A percentile compares a stretch with the other conserved stretches of the same genome.
Conservation (phyloP, 805 yeast species). For the Yarrowia hollandica region DNA sequence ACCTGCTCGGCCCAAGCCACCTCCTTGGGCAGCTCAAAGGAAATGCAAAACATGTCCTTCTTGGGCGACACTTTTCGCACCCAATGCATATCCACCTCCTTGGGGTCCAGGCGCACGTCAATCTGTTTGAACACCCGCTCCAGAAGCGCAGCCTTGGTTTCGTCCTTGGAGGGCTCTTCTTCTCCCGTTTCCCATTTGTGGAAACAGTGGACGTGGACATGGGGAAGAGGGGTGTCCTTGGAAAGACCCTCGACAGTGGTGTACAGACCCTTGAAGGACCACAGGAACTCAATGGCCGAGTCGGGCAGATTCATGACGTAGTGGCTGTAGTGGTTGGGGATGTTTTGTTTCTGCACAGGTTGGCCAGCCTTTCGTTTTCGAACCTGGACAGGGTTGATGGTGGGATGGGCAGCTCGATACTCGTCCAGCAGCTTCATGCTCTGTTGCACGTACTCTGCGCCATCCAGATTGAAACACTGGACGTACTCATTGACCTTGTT, state of each 20-base stretch:
- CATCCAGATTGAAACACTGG: slow-evolving; percentile 70
- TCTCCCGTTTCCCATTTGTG: slow-evolving; percentile 80
- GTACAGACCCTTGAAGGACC: slow-evolving; percentile 77
- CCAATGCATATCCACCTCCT: slow-evolving; percentile 62
- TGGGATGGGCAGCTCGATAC: slow-evolving; percentile 26
- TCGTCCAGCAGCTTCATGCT: slow-evolving; percentile 36
- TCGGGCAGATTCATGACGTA: slow-evolving; percentile 97
- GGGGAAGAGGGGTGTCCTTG: slow-evolving; percentile 51
- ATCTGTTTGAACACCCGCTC: slow-evolving; percentile 51
- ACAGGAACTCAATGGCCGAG: slow-evolving; percentile 78
- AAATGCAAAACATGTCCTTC: slow-evolving; percentile 90
- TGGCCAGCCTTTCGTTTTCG: slow-evolving; percentile 44
- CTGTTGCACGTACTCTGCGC: slow-evolving; percentile 68
- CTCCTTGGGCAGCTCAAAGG: slow-evolving; percentile 58
- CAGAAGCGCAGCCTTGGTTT: slow-evolving; percentile 65
- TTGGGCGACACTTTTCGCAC: slow-evolving; percentile 97
- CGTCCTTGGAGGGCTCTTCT: slow-evolving; percentile 69
- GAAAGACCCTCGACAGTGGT: slow-evolving; percentile 48
- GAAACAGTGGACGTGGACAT: slow-evolving; percentile 86
- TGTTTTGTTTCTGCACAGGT: slow-evolving; percentile 39
- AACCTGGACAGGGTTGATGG: slow-evolving; percentile 34
- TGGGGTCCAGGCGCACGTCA: slow-evolving; percentile 48
- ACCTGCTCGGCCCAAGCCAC: slow-evolving; percentile 41
- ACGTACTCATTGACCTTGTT: slow-evolving; percentile 68
- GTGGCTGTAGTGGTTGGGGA: slow-evolving; percentile 61